Conservation (phyloP, 495 filamentous ascomycete genomes). For the Aspergillus coremiiformis region DNA sequence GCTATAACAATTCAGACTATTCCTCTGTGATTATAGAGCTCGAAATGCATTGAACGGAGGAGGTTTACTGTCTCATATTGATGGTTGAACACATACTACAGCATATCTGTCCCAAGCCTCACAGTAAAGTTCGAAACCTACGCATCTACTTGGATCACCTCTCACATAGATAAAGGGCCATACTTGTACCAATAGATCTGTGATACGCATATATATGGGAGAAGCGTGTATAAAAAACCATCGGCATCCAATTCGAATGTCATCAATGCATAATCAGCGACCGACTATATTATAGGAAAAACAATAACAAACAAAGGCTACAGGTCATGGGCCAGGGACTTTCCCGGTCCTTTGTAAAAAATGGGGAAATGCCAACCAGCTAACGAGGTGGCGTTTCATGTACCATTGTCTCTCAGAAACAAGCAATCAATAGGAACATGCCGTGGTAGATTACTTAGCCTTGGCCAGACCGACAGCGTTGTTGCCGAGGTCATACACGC, state of each 20-base stretch:
- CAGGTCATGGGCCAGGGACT: background rate
- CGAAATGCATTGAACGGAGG: too few species aligned
- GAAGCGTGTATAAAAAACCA: background rate
- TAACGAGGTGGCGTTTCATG: background rate
- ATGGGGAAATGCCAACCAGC: background rate
- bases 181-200: background rate
- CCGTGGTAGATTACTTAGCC: conserved; percentile 44
- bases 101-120: too few species aligned
- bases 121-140: too few species aligned
- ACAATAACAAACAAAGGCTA: background rate
- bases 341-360: background rate
- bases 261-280: background rate
- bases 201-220: background rate
- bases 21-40: too few species aligned
- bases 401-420: background rate
- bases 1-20: too few species aligned
- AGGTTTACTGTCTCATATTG: too few species aligned
- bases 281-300: background rate
- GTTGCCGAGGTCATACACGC: conserved; percentile 86
- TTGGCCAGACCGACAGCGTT: conserved; percentile 80
- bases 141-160: too few species aligned
- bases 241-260: background rate
- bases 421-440: background rate
- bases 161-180: too few species aligned
- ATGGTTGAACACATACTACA: too few species aligned